Evolutionary conservation across 2,329 filamentous ascomycete genomes (phyloP), one percentile per base, ranked within the genome.

Genomic region (Ramichloridium luteum): DNA sequence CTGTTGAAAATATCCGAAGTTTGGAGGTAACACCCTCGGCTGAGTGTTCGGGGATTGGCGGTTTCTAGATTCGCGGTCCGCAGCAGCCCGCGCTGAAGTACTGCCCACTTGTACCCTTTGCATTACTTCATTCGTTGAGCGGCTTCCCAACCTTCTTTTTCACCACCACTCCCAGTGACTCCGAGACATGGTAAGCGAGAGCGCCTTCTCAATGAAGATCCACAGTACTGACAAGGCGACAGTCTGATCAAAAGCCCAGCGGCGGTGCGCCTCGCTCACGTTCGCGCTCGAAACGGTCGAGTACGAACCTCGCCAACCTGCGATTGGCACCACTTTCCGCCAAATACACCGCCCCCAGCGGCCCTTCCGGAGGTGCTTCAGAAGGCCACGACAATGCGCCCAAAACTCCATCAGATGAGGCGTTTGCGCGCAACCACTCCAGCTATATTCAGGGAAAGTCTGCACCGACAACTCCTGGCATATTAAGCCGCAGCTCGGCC

Each of bases 251-350:
- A n/a, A 23, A 23, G 8, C 20, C 20, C 8, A 23, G 20, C 20
- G n/a, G n/a, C 20, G 8, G 20, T 23, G 20, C 41, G 11, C 40
- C 48, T 13, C 46, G 46, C 17, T 48, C 48, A n/a, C 41, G 36
- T 27, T 53, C 53, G 20, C 46, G 50, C 38, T 44, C 49, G n/a
- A 54, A 52, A 38, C 70, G 72, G 35, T 74, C 70, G 30, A 68
- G 71, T 44, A 69, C 69, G 29, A 72, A 72, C 39, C 61, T 77
- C 31, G 58, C 68, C 44, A 65, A 72, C 46, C 62, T 75, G 38
- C 73, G 72, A 26, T 61, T 76, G n/a, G 68, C 71, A 44, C 72
- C 72, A 23, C 60, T 77, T 34, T 53, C 52, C 14, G 68, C 65
- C 33, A 58, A 62, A 40, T 55, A 61, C 37, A 52, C 57, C 17